phyloP scores from a whole-genome alignment of 1,139 yeast species.

The Suhomyces bribrorum region DNA sequence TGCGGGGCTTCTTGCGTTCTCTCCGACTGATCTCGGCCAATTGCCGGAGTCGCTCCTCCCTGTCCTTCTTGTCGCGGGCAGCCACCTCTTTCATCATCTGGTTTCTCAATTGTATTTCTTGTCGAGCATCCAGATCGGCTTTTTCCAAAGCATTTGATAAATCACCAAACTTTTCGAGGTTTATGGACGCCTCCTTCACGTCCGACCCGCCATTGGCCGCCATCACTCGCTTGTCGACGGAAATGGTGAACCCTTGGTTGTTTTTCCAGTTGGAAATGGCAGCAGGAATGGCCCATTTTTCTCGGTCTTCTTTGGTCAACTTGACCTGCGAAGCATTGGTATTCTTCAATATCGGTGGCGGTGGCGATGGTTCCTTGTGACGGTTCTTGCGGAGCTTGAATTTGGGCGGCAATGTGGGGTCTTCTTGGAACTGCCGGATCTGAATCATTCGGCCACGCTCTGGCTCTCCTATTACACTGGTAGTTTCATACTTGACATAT shows the following conservation, averaged over 20 bases:
- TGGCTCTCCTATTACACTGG: slow-evolving; percentile 13
- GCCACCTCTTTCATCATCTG: slow-evolving; percentile 56
- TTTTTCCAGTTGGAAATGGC: slow-evolving; percentile 96
- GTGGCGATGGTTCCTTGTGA: slow-evolving; percentile 62
- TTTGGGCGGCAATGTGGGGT: slow-evolving; percentile 86
- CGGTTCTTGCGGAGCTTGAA: slow-evolving; percentile 77
- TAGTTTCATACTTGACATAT: slow-evolving; percentile 25
- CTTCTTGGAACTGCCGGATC: slow-evolving; percentile 50
- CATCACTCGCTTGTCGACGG: slow-evolving; percentile 74
- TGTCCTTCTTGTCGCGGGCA: slow-evolving; percentile 55
- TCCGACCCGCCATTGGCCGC: slow-evolving; percentile 49
- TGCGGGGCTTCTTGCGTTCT: slow-evolving; percentile 14
- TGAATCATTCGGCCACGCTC: slow-evolving; percentile 29
- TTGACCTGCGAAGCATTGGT: slow-evolving; percentile 29
- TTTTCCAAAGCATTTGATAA: slow-evolving; percentile 71
- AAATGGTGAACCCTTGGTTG: slow-evolving; percentile 85
- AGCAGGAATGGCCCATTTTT: slow-evolving; percentile 86
- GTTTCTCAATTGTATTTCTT: slow-evolving; percentile 63
- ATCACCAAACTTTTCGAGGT: slow-evolving; percentile 58
- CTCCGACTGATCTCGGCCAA: slow-evolving; percentile 62
- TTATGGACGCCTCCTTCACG: slow-evolving; percentile 39
- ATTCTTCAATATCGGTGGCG: slow-evolving; percentile 51
- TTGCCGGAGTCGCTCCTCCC: slow-evolving; percentile 58
- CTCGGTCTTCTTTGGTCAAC: slow-evolving; percentile 74
- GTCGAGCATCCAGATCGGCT: slow-evolving; percentile 76